Conservation (phyloP, 2,329 filamentous ascomycete species). For the Talaromyces sp. region DNA sequence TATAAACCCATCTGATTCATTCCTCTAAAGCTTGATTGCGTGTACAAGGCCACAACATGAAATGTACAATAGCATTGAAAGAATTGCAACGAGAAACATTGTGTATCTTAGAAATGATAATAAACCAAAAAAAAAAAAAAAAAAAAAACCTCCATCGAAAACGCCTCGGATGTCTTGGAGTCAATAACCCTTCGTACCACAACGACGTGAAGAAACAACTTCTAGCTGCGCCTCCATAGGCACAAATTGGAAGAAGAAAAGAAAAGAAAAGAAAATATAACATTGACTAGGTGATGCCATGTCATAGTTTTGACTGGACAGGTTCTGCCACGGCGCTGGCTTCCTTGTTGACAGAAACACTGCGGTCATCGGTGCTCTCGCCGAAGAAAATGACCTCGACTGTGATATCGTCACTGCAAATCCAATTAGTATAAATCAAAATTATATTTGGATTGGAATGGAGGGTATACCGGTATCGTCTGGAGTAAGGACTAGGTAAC, state of each 20-base stretch:
- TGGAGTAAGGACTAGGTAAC: conserved; percentile 81
- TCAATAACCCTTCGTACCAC: not conserved
- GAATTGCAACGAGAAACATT: not conserved
- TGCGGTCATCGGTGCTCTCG: conserved; percentile 67
- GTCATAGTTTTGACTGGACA: conserved; percentile 45
- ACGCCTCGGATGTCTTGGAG: not conserved
- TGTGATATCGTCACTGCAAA: conserved; percentile 82
- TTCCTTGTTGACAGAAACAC: conserved; percentile 78
- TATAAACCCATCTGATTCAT: not conserved
- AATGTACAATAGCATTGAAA: not conserved
- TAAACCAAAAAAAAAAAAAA: no score
- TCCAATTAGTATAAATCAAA: not conserved
- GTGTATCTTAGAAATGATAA: not conserved
- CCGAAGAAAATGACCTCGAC: conserved; percentile 99
- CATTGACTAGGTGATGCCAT: not conserved
- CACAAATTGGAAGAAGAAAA: not conserved
- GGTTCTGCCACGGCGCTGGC: conserved; percentile 61
- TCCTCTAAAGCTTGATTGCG: not conserved
- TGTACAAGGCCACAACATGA: not conserved
- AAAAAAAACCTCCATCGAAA: not conserved
- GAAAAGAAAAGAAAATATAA: not conserved
- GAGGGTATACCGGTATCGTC: conserved; percentile 71
- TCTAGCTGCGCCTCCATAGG: not conserved
- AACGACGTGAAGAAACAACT: not conserved
- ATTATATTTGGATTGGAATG: not conserved